Evolutionary conservation across 176 grass and related monocot genomes (phyloP).

Genomic region (Alopecurus myosuroides): DNA sequence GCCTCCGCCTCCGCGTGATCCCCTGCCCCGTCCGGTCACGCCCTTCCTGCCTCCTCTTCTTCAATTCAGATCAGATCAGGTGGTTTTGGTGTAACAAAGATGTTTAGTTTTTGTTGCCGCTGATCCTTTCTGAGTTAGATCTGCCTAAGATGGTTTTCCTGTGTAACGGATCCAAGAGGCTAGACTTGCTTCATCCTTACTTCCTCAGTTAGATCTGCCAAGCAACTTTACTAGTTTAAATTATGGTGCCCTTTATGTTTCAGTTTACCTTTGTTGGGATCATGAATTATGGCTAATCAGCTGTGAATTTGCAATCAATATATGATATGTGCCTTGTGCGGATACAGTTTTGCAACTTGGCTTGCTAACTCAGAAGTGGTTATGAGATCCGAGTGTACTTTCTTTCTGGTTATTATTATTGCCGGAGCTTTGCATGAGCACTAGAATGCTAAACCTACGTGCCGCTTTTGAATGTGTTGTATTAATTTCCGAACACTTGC

Average conservation of each 20-base stretch:
- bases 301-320: conserved; percentile 4
- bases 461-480: neutral
- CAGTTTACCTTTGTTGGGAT: neutral
- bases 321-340: neutral
- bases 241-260: conserved; percentile 6
- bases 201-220: neutral
- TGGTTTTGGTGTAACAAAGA: neutral
- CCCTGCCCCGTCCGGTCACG: neutral
- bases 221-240: neutral
- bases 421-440: neutral
- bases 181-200: neutral
- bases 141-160: neutral
- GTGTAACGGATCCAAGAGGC: conserved; percentile 3
- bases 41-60: neutral
- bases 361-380: neutral
- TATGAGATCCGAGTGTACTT: neutral
- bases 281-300: conserved; percentile 5
- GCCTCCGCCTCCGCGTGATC: conserved; percentile 44
- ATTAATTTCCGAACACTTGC: neutral
- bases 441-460: neutral
- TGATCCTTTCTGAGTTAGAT: conserved; percentile 3
- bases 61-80: neutral
- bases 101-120: neutral
- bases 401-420: neutral
- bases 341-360: neutral